These are phyloP conservation scores for Chrysosphaeria jannelii DNA, from an alignment of 2,329 filamentous ascomycete species.

Conservation along the genomic window DNA sequence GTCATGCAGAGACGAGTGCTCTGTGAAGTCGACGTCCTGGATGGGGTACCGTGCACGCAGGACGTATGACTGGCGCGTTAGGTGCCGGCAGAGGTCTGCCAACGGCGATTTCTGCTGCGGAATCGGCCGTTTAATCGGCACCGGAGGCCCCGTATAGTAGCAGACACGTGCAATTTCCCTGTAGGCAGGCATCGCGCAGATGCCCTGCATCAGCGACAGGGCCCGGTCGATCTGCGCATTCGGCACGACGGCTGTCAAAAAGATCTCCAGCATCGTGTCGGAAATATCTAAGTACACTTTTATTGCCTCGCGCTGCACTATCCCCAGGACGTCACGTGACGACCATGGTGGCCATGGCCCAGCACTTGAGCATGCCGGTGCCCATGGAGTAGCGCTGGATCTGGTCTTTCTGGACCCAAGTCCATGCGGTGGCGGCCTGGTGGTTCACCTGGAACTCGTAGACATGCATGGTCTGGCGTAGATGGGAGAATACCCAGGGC, in stretches of 20 bases:
- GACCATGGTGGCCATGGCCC: conserved; percentile 13
- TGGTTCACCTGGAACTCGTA: conserved; percentile 14
- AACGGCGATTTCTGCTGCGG: conserved; percentile 11
- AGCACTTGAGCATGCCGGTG: conserved; percentile 26
- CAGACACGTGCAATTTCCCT: conserved; percentile 19
- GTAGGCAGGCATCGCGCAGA: conserved; percentile 23
- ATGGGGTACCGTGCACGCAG: conserved; percentile 25
- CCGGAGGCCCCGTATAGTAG: conserved; percentile 18
- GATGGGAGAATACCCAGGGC: conserved; percentile 25
- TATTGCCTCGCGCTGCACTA: too few species aligned
- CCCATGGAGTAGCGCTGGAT: conserved; percentile 23
- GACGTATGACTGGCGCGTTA: conserved; percentile 24
- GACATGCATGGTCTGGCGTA: conserved; percentile 26
- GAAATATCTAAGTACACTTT: too few species aligned
- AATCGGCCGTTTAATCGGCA: conserved; percentile 7
- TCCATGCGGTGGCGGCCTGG: conserved; percentile 5
- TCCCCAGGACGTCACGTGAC: too few species aligned
- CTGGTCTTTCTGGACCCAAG: conserved; percentile 12
- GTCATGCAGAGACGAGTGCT: too few species aligned
- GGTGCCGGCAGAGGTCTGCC: conserved; percentile 22
- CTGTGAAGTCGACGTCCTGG: conserved; percentile 3
- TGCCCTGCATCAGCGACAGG: conserved; percentile 22
- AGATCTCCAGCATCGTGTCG: conserved; percentile 23
- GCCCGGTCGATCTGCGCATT: conserved; percentile 20
- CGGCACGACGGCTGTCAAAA: conserved; percentile 21